Base-by-base conservation (phyloP, 768 basidiomycete genomes). In the Chalciporus chontae region DNA sequence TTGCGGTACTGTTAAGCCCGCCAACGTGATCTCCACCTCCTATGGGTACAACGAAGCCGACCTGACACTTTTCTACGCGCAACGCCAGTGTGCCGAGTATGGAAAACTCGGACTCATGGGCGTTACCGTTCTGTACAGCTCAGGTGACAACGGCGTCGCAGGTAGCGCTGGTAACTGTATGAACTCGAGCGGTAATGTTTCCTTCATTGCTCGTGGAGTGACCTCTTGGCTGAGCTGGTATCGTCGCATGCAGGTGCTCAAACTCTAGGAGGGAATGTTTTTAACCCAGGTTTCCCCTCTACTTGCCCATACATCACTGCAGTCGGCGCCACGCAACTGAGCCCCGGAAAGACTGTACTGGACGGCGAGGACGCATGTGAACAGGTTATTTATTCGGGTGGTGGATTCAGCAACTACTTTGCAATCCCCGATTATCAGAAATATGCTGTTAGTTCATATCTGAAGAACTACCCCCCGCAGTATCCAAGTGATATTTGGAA, bases 291-390 rank as follows among this genome's bases (percentile, higher is more conserved):
- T 6, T 80, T 75, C 71, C 78, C 76, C 9, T 67, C 54, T 6
- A 71, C 74, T 0, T 79, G 78, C 53, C 77, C 78, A 1, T 79
- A 72, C 45, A 61, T 79, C 21, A 79, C 78, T n/a, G 71, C 78
- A 5, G 75, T 80, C 32, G 78, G 79, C 10, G 62, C 73, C 0
- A 76, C 72, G 1, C 67, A 68, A 40, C 66, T 82, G 48, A 78
- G 77, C 62, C 63, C 69, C 4, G 67, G 66, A 29, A 44, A 60
- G 3, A 69, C 64, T 6, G 66, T 67, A n/a, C 58, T 43, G 5
- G 58, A 68, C 7, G 83, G 84, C 5, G 84, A 87, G 62, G 69
- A 77, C 27, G 83, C 79, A 9, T 68, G 61, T 36, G 62, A 60
- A 54, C 24, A 65, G 1, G 69, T 76, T 44, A 71, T 65, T 63